Conservation (phyloP, 352 stramenopile species). For the Phytopythium mirpurense region DNA sequence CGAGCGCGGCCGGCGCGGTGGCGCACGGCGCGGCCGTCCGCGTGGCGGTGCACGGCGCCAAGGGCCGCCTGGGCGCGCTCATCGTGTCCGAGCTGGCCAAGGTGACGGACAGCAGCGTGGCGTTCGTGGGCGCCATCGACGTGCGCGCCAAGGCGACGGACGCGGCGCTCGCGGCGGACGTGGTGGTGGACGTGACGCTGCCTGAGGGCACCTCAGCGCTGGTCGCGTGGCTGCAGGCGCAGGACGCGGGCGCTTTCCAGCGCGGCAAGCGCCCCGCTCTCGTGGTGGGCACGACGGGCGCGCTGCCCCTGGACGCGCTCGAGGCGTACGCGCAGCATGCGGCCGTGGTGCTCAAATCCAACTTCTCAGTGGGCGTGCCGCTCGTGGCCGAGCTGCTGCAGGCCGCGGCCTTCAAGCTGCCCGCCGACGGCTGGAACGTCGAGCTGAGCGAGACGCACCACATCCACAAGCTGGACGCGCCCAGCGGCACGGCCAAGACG, state of each 20-base stretch:
- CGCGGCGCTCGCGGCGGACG: constrained; percentile 43
- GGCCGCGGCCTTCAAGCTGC: constrained; percentile 68
- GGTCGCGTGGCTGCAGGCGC: constrained; percentile 44
- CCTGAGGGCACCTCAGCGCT: constrained; percentile 67
- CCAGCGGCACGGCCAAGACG: constrained; percentile 76
- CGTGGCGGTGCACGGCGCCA: constrained; percentile 68
- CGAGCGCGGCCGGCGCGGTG: constrained; percentile 4
- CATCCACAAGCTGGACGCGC: constrained; percentile 84
- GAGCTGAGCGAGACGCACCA: constrained; percentile 82
- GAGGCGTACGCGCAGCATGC: constrained; percentile 57
- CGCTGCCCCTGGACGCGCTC: constrained; percentile 46
- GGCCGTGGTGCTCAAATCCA: constrained; percentile 68
- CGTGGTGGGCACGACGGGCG: constrained; percentile 72
- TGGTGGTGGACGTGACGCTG: constrained; percentile 77
- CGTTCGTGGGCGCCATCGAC: constrained; percentile 53
- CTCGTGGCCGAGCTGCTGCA: constrained; percentile 74
- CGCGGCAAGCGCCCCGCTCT: constrained; percentile 64
- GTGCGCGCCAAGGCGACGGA: constrained; percentile 37
- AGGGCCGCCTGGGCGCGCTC: constrained; percentile 61
- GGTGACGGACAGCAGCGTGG: constrained; percentile 34
- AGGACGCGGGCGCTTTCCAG: constrained; percentile 52
- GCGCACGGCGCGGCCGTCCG: constrained; percentile 29
- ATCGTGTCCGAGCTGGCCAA: constrained; percentile 64
- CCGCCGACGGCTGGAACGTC: constrained; percentile 70
- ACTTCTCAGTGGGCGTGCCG: constrained; percentile 82